Evolutionary conservation across 176 grass and related monocot genomes (phyloP).

Genomic region (Rhynchospora pubera): DNA sequence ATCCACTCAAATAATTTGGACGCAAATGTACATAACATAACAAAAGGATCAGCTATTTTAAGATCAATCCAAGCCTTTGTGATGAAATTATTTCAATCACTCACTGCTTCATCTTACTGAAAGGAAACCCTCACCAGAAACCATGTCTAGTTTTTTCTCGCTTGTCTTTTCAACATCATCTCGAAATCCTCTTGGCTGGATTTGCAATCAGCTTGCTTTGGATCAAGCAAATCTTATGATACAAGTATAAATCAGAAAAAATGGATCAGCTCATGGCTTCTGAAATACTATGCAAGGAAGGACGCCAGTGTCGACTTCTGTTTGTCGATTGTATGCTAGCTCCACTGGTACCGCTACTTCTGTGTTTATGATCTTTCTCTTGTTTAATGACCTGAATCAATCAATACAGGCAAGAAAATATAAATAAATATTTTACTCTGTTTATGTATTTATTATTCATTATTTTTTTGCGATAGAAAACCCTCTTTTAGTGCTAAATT

Average conservation of each 20-base stretch:
- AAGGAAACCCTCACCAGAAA: background rate
- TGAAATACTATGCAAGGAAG: slow-evolving; percentile 80
- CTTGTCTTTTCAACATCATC: background rate
- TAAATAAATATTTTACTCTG: slow-evolving; percentile 7
- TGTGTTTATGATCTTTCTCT: slow-evolving; percentile 45
- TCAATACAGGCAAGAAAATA: background rate
- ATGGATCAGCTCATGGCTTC: slow-evolving; percentile 38
- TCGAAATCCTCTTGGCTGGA: background rate
- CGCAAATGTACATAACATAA: slow-evolving; percentile 8
- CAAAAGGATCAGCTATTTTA: background rate
- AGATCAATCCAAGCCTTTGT: background rate
- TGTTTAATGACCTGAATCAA: slow-evolving; percentile 37
- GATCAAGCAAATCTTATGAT: slow-evolving; percentile 5
- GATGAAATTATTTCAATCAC: slow-evolving; percentile 1
- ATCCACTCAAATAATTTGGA: background rate
- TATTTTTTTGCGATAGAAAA: background rate
- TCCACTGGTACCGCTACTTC: slow-evolving; percentile 26
- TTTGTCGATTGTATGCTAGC: background rate
- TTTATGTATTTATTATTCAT: background rate
- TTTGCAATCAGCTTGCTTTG: background rate
- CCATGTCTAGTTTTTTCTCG: background rate
- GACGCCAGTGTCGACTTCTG: slow-evolving; percentile 65
- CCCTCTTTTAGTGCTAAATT: background rate
- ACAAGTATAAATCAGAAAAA: background rate
- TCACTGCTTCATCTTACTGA: background rate